phyloP scores from a whole-genome alignment of 768 basidiomycete genomes.

The Cubamyces lactineus region DNA sequence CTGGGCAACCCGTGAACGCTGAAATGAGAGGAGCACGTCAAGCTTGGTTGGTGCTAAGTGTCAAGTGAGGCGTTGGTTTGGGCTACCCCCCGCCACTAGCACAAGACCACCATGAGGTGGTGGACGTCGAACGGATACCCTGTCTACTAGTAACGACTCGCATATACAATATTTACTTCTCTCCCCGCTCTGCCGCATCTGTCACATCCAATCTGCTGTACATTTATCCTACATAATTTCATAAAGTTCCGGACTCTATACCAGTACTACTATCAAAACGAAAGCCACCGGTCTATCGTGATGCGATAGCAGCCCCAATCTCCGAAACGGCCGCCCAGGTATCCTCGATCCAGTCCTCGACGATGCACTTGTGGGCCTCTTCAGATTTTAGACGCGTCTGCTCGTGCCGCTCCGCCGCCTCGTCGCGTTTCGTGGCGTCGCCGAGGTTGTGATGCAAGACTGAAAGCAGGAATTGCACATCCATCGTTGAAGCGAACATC shows the following conservation, averaged over 20 bases:
- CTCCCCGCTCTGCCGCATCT: no score
- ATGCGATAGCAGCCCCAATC: constrained; percentile 60
- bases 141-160: no score
- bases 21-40: neutral
- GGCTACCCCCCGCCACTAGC: no score
- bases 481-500: constrained; percentile 59
- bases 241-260: no score
- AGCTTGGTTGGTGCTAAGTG: neutral
- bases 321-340: constrained; percentile 61
- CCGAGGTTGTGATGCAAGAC: constrained; percentile 74
- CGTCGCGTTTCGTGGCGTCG: constrained; percentile 56
- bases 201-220: no score
- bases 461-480: constrained; percentile 73
- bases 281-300: neutral
- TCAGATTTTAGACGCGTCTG: constrained; percentile 46
- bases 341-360: constrained; percentile 56
- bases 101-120: no score
- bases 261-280: no score
- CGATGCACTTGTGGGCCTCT: constrained; percentile 45
- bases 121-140: no score
- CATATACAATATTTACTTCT: no score
- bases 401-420: constrained; percentile 51
- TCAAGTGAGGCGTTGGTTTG: no score
- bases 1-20: constrained; percentile 27
- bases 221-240: no score